Evolutionary conservation across 768 basidiomycete genomes (phyloP), one percentile per base, ranked within the genome.

Genomic region (Lyophyllum atratum): DNA sequence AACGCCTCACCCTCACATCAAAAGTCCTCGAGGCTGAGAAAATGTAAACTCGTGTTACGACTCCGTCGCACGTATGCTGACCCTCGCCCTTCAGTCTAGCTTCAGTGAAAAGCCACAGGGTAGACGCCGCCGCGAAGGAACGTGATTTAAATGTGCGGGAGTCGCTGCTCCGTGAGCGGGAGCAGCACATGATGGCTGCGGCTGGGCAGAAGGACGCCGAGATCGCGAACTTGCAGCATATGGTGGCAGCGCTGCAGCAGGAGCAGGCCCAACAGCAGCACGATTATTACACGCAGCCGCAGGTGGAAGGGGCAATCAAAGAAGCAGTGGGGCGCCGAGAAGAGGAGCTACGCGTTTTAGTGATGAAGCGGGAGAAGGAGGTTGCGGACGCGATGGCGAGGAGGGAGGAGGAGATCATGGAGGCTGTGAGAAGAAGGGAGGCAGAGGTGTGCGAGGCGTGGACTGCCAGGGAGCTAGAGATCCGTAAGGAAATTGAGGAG

Each of bases 11-110:
- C 34, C 78, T 90, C 14, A 85, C 86, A 0, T 80, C 80, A 65
- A 90, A 89, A 64, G 85, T 92, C 17, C 70, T 83, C 9, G 91
- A 93, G 64, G 84, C 90, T 0, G 87, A 92, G 62, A 92, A 90
- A 63, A 85, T 92, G 92, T 90, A 57, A 26, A 83, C 64, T 52
- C 21, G n/a, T 26, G 2, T 46, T 24, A 9, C 4, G 17, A 17
- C 29, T 25, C 12, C 17, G n/a, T 28, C 8, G 14, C 17, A 11
- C 53, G 11, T 50, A 28, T 8, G 24, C 40, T 58, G 48, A 46
- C 37, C n/a, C 25, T 28, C 28, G 24, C 44, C 44, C 14, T 25
- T 25, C 39, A 92, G 91, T 79, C 74, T 92, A 15, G 74, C 76
- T 25, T 76, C 78, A 1, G 85, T 92, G 26, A 92, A 90, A 71